phyloP scores from a whole-genome alignment of 768 basidiomycete genomes.

The Dentipellis fragilis region DNA sequence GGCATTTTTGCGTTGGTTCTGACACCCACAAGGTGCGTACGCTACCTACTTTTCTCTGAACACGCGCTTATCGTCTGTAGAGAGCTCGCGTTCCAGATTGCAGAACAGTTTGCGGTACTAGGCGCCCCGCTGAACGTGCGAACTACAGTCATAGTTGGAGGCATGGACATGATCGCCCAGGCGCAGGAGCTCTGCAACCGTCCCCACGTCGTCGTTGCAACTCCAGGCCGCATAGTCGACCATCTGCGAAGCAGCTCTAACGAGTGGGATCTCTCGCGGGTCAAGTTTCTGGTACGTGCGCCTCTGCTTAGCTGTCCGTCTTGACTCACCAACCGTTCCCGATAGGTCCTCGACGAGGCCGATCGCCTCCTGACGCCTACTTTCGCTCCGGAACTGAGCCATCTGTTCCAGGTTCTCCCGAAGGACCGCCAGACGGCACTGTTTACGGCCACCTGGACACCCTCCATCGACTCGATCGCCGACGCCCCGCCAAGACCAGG shows the following conservation, averaged over 20 bases:
- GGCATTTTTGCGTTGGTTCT: constrained; percentile 90
- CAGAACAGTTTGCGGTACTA: constrained; percentile 90
- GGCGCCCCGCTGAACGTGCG: constrained; percentile 73
- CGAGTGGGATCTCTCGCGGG: constrained; percentile 77
- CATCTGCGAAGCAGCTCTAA: constrained; percentile 66
- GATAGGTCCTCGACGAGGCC: constrained; percentile 90
- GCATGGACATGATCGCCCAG: constrained; percentile 97
- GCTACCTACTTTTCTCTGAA: background rate
- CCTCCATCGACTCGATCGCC: constrained; percentile 72
- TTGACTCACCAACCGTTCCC: too few relatives aligned
- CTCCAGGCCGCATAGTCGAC: constrained; percentile 92
- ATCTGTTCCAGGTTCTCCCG: constrained; percentile 70
- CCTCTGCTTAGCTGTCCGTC: background rate
- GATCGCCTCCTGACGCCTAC: constrained; percentile 86
- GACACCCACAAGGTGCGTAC: constrained; percentile 84
- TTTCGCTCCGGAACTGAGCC: constrained; percentile 76
- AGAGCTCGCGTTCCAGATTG: constrained; percentile 94
- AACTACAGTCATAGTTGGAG: constrained; percentile 88
- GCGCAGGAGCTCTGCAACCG: constrained; percentile 76
- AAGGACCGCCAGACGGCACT: constrained; percentile 89
- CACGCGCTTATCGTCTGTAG: constrained; percentile 29
- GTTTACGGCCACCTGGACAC: constrained; percentile 92
- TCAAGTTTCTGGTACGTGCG: constrained; percentile 69
- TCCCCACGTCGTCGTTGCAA: constrained; percentile 92
- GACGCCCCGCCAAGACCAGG: constrained; percentile 65